Base-by-base conservation (phyloP, 108 stramenopile species). In the Schizochytrium sp. region DNA sequence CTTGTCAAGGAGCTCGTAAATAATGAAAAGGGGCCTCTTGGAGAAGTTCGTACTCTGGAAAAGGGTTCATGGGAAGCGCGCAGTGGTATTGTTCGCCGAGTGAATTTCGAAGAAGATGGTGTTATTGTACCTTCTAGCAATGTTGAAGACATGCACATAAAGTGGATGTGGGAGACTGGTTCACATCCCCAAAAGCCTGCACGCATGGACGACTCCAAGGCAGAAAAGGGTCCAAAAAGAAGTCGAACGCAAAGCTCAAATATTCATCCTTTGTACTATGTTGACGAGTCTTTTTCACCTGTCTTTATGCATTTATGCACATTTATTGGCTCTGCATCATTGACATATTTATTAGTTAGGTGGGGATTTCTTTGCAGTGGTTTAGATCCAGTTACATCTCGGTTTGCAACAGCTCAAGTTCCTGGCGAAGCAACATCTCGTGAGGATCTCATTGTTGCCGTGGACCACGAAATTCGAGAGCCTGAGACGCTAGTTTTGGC, bases 301-400 rank as follows among this genome's bases (percentile, higher is more conserved):
- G 76, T 50, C 45, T 55, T 50, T 28, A n/a, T 83, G 17, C 55
- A 83, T 53, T 10, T 83, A n/a, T 83, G 76, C 76, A 17, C 76
- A n/a, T 47, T 38, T 42, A 53, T 38, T 7, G 7, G 28, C 15
- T 47, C 17, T 5, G 76, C 50, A 2, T 47, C 8, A 10, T n/a
- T 53, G 5, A 17, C n/a, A 5, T 55, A 83, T 28, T 55, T 49
- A 2, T 2, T 55, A 40, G n/a, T 55, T 53, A 5, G 76, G 2
- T 47, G 47, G 15, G 76, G 50, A 28, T 40, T 55, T 0, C 47
- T 83, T 0, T 83, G 12, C 47, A 47, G 76, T 10, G 76, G 76
- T 0, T 49, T 55, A 17, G 76, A 83, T 28, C 76, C 76, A 10
- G 76, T 83, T 8, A 40, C 53, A 13, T 8, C 38, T 5, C 76